Evolutionary conservation across 768 basidiomycete genomes (phyloP), one percentile per base, ranked within the genome.

Genomic region (Auricularia cornea): DNA sequence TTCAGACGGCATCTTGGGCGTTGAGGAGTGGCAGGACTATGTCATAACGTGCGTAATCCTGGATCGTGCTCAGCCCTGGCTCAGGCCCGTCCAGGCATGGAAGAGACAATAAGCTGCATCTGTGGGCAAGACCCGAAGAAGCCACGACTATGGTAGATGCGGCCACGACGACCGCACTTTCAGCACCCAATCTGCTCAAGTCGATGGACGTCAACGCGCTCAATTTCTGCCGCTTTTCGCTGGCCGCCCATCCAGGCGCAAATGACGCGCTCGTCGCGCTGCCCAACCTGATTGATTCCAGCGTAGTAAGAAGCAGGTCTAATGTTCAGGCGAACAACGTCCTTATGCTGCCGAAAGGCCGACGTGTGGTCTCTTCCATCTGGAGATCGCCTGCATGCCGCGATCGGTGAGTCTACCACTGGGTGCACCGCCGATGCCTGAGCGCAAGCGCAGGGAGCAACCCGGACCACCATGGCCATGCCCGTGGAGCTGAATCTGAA

Each of bases 171-270:
- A 76, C 81, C 1, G 80, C 77, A 31, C 72, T 82, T 6, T 77
- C 81, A 1, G 73, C 74, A 0, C 89, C 90, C 3, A 64, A 70
- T 6, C 72, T 90, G 3, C 71, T 75, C 12, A 88, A 87, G 68
- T 88, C 89, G 0, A 75, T 98, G 72, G 90, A 94, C 69, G 87
- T 95, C 64, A 99, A 99, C 71, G 87, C 96, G 2, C 80, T 98
- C 62, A 97, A 96, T 70, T 98, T 89, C 72, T 98, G 96, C 74
- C 85, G 89, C 2, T 94, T 97, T 74, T 89, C 91, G 6, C 77
- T 89, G 40, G 72, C 69, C 33, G 66, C 66, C 20, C 41, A 59
- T 44, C 29, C 68, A 41, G 33, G 61, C 65, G 68, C 28, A 20
- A 38, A 38, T 38, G 48, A 33, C 18, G 87, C 84, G 1, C 74